Conservation (phyloP, 768 basidiomycete genomes). For the Russula olivacea region DNA sequence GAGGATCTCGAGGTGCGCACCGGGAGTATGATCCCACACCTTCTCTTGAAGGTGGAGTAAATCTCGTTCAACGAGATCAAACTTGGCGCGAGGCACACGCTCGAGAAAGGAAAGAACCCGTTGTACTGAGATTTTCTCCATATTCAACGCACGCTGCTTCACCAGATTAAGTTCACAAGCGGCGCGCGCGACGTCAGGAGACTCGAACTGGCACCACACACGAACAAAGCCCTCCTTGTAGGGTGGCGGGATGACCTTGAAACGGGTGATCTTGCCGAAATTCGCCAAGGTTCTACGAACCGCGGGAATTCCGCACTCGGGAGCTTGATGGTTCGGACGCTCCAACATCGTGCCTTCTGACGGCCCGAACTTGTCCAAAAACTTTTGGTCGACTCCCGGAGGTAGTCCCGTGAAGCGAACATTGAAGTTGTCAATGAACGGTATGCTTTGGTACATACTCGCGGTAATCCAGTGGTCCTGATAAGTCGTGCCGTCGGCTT, state of each 20-base stretch:
- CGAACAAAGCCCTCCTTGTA: slow-evolving; percentile 45
- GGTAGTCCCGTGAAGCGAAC: slow-evolving; percentile 57
- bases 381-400: slow-evolving; percentile 36
- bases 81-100: slow-evolving; percentile 36
- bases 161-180: slow-evolving; percentile 48
- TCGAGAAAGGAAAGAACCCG: slow-evolving; percentile 52
- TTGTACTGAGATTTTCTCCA: slow-evolving; percentile 42
- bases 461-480: slow-evolving; percentile 43
- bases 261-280: slow-evolving; percentile 36
- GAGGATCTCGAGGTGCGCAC: slow-evolving; percentile 32
- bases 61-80: slow-evolving; percentile 39
- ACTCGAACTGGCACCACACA: slow-evolving; percentile 52
- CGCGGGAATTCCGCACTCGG: slow-evolving; percentile 34
- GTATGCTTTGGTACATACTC: slow-evolving; percentile 48
- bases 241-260: slow-evolving; percentile 48
- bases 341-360: slow-evolving; percentile 49
- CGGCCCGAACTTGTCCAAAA: slow-evolving; percentile 42
- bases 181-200: slow-evolving; percentile 45
- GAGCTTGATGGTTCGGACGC: slow-evolving; percentile 41
- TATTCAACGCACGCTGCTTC: slow-evolving; percentile 42
- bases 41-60: slow-evolving; percentile 41
- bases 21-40: slow-evolving; percentile 31
- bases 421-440: slow-evolving; percentile 51
- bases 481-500: slow-evolving; percentile 35
- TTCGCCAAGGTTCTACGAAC: slow-evolving; percentile 37